A percentile compares a stretch with the other conserved stretches of the same genome.
These are phyloP conservation scores for Ottelia alismoides DNA, from an alignment of 106 monocot species.

Conservation along the genomic window DNA sequence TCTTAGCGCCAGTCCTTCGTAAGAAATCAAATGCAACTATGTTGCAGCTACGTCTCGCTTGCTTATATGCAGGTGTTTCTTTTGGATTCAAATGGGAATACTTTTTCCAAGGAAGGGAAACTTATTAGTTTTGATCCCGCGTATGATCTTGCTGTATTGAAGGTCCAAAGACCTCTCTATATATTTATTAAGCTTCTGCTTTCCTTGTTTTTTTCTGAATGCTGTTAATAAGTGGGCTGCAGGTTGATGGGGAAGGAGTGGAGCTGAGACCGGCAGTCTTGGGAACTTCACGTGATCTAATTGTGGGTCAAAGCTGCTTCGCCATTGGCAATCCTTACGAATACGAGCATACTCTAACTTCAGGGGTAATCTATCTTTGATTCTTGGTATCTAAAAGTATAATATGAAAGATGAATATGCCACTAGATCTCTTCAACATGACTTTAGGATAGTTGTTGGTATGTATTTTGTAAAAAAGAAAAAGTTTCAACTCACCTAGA, in stretches of 20 bases:
- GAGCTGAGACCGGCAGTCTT: conserved; percentile 56
- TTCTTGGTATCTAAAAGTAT: neutral
- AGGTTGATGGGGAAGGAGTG: conserved; percentile 65
- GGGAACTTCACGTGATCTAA: conserved; percentile 53
- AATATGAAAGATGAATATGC: too few species aligned
- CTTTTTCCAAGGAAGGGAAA: conserved; percentile 50
- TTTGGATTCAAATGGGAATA: conserved; percentile 39
- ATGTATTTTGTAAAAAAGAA: too few species aligned
- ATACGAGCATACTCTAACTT: conserved; percentile 81
- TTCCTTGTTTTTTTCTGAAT: neutral
- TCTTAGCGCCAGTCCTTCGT: too few species aligned
- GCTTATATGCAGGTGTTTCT: conserved; percentile 51
- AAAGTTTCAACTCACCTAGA: too few species aligned
- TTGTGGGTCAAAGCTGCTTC: conserved; percentile 88
- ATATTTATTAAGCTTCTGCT: neutral
- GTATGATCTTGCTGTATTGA: conserved; percentile 85
- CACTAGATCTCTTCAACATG: too few species aligned
- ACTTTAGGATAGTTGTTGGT: too few species aligned
- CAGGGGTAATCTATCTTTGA: conserved; percentile 39
- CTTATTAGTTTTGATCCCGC: conserved; percentile 75
- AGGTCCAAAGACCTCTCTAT: conserved; percentile 17
- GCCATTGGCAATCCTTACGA: conserved; percentile 94
- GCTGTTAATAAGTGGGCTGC: too few species aligned
- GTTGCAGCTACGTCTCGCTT: too few species aligned
- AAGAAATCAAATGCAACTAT: too few species aligned